Evolutionary conservation across 1,284 basidiomycete genomes (phyloP).

Genomic region (Malassezia sp.): DNA sequence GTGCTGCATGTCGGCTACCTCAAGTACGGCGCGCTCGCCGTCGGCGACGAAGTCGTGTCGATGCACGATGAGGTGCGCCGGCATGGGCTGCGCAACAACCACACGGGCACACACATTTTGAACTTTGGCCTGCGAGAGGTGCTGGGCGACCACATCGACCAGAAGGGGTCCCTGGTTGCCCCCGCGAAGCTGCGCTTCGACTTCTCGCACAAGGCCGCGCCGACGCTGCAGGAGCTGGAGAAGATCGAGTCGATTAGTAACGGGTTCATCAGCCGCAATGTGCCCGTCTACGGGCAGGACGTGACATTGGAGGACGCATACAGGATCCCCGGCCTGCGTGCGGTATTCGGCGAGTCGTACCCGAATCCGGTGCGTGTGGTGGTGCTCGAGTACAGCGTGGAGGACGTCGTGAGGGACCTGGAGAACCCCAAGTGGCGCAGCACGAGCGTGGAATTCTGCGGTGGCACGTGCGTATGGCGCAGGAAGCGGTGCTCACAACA

Average conservation of each 20-base stretch:
- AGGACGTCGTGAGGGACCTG: constrained; percentile 73
- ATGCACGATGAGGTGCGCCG: constrained; percentile 69
- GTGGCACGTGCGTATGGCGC: no score
- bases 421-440: constrained; percentile 77
- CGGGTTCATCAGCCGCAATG: constrained; percentile 81
- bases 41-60: constrained; percentile 61
- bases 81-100: constrained; percentile 91
- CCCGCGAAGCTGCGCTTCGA: constrained; percentile 93
- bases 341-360: constrained; percentile 95
- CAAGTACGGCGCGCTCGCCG: constrained; percentile 61
- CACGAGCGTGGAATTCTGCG: constrained; percentile 93
- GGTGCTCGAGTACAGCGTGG: constrained; percentile 70
- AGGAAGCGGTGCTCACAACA: no score
- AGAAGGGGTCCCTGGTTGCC: constrained; percentile 93
- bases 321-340: constrained; percentile 81
- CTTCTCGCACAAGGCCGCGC: constrained; percentile 87
- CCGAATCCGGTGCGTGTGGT: constrained; percentile 96
- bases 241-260: constrained; percentile 74
- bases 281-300: constrained; percentile 77
- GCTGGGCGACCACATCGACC: constrained; percentile 91
- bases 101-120: constrained; percentile 96
- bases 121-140: constrained; percentile 85
- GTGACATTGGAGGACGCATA: constrained; percentile 68
- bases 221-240: constrained; percentile 61
- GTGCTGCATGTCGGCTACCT: constrained; percentile 78